Evolutionary conservation across 495 filamentous ascomycete genomes (phyloP), one percentile per base, ranked within the genome.

Genomic region (Aspergillus carlsbadensis): DNA sequence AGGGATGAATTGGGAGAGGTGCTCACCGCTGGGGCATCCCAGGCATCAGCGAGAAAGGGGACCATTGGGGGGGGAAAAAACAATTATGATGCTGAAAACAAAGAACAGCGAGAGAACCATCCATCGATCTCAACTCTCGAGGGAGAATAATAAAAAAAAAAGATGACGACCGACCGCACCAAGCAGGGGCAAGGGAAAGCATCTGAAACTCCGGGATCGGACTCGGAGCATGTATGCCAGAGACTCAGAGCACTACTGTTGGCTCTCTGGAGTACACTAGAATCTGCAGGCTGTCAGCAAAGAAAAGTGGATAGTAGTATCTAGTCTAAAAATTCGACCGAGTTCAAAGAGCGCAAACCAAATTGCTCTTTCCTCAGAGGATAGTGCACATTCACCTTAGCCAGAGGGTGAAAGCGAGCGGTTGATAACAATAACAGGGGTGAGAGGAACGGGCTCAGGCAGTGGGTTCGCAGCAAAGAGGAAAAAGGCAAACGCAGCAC

Each of bases 171-270:
- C n/a, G n/a, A 40, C 34, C 41, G 49, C 62, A 58, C 56, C 61
- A 68, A 64, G 58, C 52, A 57, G 62, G 53, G 47, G 46, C 41
- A 54, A n/a, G 52, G 20, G 36, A 46, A 62, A 59, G 43, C 52
- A 49, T 31, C 52, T 65, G 58, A 50, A 60, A 62, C 65, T 64
- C 67, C 68, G 70, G 56, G 56, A 70, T 69, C 65, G 66, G 65
- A 69, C n/a, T n/a, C n/a, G n/a, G n/a, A 56, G 34, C 54, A 52
- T 46, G 52, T 56, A 62, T 26, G 26, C 8, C 26, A 43, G 40
- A 43, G 18, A 41, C 39, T 2, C 1, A n/a, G 6, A 41, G 39
- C 6, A 41, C 6, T 41, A n/a, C n/a, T n/a, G n/a, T n/a, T n/a
- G n/a, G n/a, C n/a, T n/a, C n/a, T n/a, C n/a, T n/a, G n/a, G n/a